Percentiles rank a stretch among this genome's conserved stretches.
Evolutionary conservation across 257 asterid species (phyloP).

Genomic region (Mitragyna speciosa): DNA sequence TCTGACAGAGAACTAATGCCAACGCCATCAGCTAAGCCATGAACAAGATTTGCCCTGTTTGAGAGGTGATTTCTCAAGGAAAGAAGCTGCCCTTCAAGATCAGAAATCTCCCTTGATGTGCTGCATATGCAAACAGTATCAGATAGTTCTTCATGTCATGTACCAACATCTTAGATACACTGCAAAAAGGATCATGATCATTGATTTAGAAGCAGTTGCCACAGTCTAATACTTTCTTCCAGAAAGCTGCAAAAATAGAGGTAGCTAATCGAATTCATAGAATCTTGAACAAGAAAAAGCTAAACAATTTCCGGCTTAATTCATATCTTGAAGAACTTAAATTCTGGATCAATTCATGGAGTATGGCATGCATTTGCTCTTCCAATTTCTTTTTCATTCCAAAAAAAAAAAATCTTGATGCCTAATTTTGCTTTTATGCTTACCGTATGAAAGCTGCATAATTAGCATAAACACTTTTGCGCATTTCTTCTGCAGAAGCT

Average conservation of each 20-base stretch:
- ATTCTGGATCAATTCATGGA: background rate
- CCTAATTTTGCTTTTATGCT: background rate
- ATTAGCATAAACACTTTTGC: conserved; percentile 87
- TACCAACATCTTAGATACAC: conserved; percentile 20
- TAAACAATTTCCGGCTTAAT: background rate
- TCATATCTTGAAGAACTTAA: background rate
- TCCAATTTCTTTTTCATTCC: background rate
- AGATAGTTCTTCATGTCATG: conserved; percentile 18
- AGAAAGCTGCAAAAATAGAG: background rate
- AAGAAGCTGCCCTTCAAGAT: conserved; percentile 92
- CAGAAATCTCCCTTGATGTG: conserved; percentile 84
- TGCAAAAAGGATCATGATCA: conserved; percentile 15
- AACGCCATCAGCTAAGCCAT: conserved; percentile 68
- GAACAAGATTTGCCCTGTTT: conserved; percentile 66
- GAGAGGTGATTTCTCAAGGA: conserved; percentile 71
- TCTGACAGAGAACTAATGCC: conserved; percentile 52
- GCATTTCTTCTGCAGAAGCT: conserved; percentile 97
- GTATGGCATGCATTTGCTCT: background rate
- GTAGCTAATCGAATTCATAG: background rate
- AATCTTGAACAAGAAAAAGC: background rate
- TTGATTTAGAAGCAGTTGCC: conserved; percentile 9
- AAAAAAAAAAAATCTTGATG: background rate
- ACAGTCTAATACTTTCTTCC: background rate
- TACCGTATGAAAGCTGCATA: conserved; percentile 87
- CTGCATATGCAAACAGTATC: conserved; percentile 44